Base-by-base conservation (phyloP, 768 basidiomycete genomes). In the Boletales sp. region DNA sequence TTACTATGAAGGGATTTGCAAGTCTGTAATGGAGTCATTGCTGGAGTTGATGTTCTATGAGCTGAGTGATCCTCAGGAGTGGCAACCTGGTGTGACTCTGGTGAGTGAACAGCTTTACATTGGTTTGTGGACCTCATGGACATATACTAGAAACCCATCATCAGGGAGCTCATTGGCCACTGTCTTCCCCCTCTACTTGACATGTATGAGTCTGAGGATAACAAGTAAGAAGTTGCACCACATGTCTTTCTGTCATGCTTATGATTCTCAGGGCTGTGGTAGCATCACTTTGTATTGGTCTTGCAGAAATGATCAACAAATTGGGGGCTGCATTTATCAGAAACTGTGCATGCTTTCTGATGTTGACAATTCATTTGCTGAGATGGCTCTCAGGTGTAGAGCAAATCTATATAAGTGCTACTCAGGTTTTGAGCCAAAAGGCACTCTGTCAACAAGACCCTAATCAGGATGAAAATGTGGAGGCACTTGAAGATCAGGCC, bases 1-100 rank as follows among this genome's bases (percentile, higher is more conserved):
- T 73, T 95, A 93, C 71, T 97, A 97, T 68, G 95, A 98, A 67
- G 96, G 95, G 30, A 96, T 99, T 70, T 78, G 96, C 63, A 98
- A 98, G 76, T 83, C 88, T 41, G 86, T 94, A 18, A 85, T 88
- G 6, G 86, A 91, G 44, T 90, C 92, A 11, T 75, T 98, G 45
- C 80, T 98, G 57, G 84, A 90, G 63, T 86, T 94, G 63, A 80
- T 96, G 55, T 94, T 94, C 77, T 90, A 97, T 68, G 90, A 93
- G 36, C 75, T 98, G 48, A 86, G 86, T 48, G 82, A 89, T 47
- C 84, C 86, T 21, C 76, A 78, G 41, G 84, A 93, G 48, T 98
- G 94, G 94, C 72, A 77, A 51, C 76, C 94, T 48, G 93, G 94
- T 46, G 73, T 75, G 30, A 70, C 70, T 17, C 75, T 80, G 48